Evolutionary conservation across 2,329 filamentous ascomycete genomes (phyloP), one percentile per base, ranked within the genome.

Genomic region (Eutypella sp.): DNA sequence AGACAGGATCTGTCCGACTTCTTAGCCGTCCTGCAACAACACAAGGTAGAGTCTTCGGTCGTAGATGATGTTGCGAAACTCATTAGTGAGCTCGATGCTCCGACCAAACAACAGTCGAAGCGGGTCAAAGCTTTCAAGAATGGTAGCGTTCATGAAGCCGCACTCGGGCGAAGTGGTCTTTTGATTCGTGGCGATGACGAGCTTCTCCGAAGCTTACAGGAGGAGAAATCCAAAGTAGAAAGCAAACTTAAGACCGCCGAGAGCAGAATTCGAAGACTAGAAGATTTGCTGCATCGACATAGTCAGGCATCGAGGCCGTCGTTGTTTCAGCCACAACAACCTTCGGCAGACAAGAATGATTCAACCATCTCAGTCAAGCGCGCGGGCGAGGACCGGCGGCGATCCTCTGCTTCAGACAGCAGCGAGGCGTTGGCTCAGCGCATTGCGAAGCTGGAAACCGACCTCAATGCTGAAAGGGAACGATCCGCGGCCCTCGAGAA

Each of bases 41-140:
- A 87, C 22, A 79, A 84, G 44, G 79, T 80, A 0, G 83, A 92
- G 47, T 71, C 81, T 5, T 72, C 73, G 2, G 72, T 91, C 48
- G 72, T 89, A 1, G 76, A 83, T 10, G 88, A 95, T 42, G 75
- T 97, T 27, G 72, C 75, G 3, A 87, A 89, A 59, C 79, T 90
- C 16, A 78, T 95, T 48, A 82, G 84, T 49, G 90, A 95, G 44
- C 74, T 97, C 13, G 84, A 84, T 61, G 81, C 79, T 46, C 90
- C 92, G 3, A 93, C 89, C 0, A 89, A 86, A 57, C 89, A 93
- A 63, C 91, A 95, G 61, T 81, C 84, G 49, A 91, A 89, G 65
- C 82, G 89, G 47, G 81, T 93, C 6, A 95, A 92, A 64, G 90
- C 89, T 5, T 97, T 99, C 73, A 96, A 96, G 63, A 93, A 95